Evolutionary conservation across 2,329 filamentous ascomycete genomes (phyloP).

Genomic region (Cladosporium sp.): DNA sequence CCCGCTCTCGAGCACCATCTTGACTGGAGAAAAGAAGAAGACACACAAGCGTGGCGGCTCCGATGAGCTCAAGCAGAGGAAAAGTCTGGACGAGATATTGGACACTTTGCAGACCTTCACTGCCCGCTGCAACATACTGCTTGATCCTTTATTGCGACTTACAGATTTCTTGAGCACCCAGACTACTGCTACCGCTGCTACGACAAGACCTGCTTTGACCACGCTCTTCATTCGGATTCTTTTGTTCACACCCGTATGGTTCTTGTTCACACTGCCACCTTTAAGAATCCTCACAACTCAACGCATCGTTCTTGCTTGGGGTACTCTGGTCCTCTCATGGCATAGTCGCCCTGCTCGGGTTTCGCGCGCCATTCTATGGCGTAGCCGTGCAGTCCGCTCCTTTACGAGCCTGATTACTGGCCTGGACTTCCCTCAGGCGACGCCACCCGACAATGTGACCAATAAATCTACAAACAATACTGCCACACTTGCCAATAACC

Average conservation of each 20-base stretch:
- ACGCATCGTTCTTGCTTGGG: conserved; percentile 76
- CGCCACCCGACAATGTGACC: conserved; percentile 18
- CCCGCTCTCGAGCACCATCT: conserved; percentile 79
- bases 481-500: conserved; percentile 37
- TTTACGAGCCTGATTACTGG: conserved; percentile 73
- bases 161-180: conserved; percentile 86
- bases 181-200: conserved; percentile 83
- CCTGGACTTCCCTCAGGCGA: conserved; percentile 60
- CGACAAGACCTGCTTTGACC: conserved; percentile 82
- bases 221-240: conserved; percentile 85
- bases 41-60: conserved; percentile 33
- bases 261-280: conserved; percentile 74
- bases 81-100: conserved; percentile 95
- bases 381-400: conserved; percentile 70
- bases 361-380: conserved; percentile 82
- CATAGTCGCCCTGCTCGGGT: conserved; percentile 84
- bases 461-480: conserved; percentile 33
- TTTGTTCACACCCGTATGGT: conserved; percentile 84
- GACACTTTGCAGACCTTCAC: conserved; percentile 90
- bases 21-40: conserved; percentile 59
- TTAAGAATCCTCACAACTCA: conserved; percentile 81
- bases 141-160: conserved; percentile 82
- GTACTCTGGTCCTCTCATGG: conserved; percentile 84
- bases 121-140: conserved; percentile 81
- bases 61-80: conserved; percentile 59